These are phyloP conservation scores for Aureococcus anophagefferens DNA, from an alignment of 108 stramenopile species.

Conservation along the genomic window DNA sequence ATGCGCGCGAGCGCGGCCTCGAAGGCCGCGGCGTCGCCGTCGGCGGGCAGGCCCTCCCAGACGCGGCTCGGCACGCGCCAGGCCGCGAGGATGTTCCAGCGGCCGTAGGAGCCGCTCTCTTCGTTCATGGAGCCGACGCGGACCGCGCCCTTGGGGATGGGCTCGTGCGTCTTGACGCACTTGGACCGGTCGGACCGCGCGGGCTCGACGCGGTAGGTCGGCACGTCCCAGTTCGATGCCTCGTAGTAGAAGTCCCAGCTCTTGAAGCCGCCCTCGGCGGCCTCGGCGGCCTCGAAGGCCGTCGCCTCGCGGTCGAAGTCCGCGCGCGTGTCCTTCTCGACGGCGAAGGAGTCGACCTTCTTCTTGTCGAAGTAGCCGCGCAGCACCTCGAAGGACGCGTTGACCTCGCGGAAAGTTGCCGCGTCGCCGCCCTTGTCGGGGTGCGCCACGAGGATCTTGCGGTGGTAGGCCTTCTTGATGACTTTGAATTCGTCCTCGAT, in stretches of 20 bases:
- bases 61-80: slow-evolving; percentile 26
- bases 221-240: slow-evolving; percentile 29
- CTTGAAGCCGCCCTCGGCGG: not conserved
- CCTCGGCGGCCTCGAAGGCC: not conserved
- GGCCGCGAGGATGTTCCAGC: slow-evolving; percentile 42
- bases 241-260: slow-evolving; percentile 32
- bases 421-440: slow-evolving; percentile 56
- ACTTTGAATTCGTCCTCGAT: slow-evolving; percentile 33
- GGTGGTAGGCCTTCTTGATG: slow-evolving; percentile 26
- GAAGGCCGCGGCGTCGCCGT: not conserved
- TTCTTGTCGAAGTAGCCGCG: slow-evolving; percentile 24
- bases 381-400: slow-evolving; percentile 37
- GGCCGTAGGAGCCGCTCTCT: slow-evolving; percentile 30
- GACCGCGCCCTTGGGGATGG: slow-evolving; percentile 22
- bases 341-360: slow-evolving; percentile 18
- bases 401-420: slow-evolving; percentile 29
- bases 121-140: slow-evolving; percentile 36
- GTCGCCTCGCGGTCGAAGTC: not conserved
- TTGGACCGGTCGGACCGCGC: slow-evolving; percentile 26
- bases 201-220: slow-evolving; percentile 39
- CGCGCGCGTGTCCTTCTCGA: slow-evolving; percentile 3
- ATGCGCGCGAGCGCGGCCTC: slow-evolving; percentile 9
- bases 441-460: slow-evolving; percentile 14
- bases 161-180: slow-evolving; percentile 15
- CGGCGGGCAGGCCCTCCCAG: slow-evolving; percentile 3